A percentile compares a stretch with the other conserved stretches of the same genome.
Conservation (phyloP, 257 asterid genomes). For the Leonotis leonurus region DNA sequence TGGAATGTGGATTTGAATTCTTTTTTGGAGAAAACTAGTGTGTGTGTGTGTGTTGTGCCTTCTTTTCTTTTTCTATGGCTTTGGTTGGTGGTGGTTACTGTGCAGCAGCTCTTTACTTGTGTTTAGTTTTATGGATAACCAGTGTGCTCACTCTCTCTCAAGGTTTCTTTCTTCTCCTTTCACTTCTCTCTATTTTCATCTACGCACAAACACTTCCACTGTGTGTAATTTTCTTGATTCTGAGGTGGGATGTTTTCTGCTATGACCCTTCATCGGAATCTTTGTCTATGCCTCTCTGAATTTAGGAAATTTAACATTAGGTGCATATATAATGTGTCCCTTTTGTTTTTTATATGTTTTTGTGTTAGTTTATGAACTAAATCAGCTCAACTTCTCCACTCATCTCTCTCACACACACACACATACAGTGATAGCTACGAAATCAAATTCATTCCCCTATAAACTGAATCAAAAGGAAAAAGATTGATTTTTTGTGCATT, state of each 20-base stretch:
- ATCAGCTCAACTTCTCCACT: neutral
- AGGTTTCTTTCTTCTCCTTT: slow-evolving; percentile 27
- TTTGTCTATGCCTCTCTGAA: neutral
- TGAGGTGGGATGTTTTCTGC: neutral
- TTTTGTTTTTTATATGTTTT: neutral
- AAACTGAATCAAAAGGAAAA: neutral
- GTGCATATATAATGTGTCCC: neutral
- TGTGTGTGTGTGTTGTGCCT: slow-evolving; percentile 9
- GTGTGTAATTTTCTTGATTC: slow-evolving; percentile 9
- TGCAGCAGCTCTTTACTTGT: slow-evolving; percentile 26
- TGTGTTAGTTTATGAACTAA: neutral
- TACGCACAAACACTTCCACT: neutral
- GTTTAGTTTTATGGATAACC: slow-evolving; percentile 41
- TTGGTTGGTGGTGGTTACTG: slow-evolving; percentile 46
- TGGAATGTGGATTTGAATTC: slow-evolving; percentile 10
- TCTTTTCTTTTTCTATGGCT: slow-evolving; percentile 42
- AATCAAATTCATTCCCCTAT: neutral
- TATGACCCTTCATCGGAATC: neutral
- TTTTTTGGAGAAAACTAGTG: slow-evolving; percentile 7
- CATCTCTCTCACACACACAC: neutral
- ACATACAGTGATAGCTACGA: too few species aligned
- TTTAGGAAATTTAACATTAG: neutral
- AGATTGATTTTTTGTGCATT: slow-evolving; percentile 2
- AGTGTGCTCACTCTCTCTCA: slow-evolving; percentile 39
- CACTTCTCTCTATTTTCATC: neutral